phyloP scores from a whole-genome alignment of 495 filamentous ascomycete species.

The Tuber borchii region DNA sequence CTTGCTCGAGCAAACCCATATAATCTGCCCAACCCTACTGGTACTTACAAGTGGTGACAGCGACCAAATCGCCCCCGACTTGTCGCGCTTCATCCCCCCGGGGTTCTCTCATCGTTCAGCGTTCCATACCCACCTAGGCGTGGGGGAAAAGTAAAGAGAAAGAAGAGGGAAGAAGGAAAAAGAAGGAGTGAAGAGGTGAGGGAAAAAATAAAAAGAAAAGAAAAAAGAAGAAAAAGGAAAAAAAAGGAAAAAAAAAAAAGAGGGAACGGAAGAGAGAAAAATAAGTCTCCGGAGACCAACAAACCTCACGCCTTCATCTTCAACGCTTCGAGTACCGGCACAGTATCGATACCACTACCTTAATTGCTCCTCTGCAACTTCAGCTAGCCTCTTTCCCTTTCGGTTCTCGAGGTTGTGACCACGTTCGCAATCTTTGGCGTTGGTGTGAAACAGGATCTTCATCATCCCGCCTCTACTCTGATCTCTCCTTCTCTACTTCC shows the following conservation, averaged over 20 bases:
- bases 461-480: conserved; percentile 5
- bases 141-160: conserved; percentile 4
- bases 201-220: conserved; percentile 11
- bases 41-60: neutral
- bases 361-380: neutral
- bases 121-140: neutral
- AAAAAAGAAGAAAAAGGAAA: conserved; percentile 18
- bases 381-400: neutral
- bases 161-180: conserved; percentile 8
- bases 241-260: conserved; percentile 19
- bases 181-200: neutral
- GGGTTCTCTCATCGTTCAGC: neutral
- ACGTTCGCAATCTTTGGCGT: neutral
- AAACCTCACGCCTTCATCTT: neutral
- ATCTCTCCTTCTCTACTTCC: neutral
- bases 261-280: conserved; percentile 14
- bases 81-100: neutral
- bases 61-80: neutral
- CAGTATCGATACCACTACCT: neutral
- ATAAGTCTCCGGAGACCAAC: conserved; percentile 5
- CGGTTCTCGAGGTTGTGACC: neutral
- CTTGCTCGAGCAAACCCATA: neutral
- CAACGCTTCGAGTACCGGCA: neutral
- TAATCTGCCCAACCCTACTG: neutral
- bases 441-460: conserved; percentile 1